phyloP scores from a whole-genome alignment of 371 early-diverging fungal species.

The Mucor irregularis region DNA sequence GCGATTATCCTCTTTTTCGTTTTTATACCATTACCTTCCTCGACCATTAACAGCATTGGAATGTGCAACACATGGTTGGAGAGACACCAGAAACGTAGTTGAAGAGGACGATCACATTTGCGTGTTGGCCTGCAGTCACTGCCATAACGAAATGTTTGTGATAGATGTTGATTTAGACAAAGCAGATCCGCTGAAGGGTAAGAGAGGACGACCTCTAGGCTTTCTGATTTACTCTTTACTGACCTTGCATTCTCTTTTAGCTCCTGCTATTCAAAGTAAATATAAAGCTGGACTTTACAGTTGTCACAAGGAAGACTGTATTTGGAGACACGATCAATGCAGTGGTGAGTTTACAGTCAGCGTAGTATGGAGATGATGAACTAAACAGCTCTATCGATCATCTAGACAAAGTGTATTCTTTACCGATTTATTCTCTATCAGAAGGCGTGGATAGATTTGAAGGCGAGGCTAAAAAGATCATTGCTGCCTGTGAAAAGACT shows the following conservation, averaged over 20 bases:
- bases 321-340: slow-evolving; percentile 4
- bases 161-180: not conserved
- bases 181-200: slow-evolving; percentile 3
- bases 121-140: slow-evolving; percentile 8
- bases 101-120: not conserved
- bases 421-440: not conserved
- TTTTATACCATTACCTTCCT: not conserved
- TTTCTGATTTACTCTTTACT: too few species aligned
- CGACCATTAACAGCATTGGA: slow-evolving; percentile 19
- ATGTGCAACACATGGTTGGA: slow-evolving; percentile 20
- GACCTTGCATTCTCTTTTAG: too few species aligned
- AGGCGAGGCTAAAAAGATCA: not conserved
- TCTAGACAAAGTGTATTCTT: slow-evolving; percentile 2
- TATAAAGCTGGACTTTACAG: slow-evolving; percentile 8
- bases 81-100: not conserved
- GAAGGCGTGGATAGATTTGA: slow-evolving; percentile 5
- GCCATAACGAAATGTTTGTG: slow-evolving; percentile 12
- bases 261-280: not conserved
- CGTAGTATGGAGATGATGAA: not conserved
- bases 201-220: not conserved
- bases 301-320: slow-evolving; percentile 10
- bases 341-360: too few species aligned
- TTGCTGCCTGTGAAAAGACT: not conserved
- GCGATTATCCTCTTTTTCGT: slow-evolving; percentile 6
- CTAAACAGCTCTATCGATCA: too few species aligned